Evolutionary conservation across 805 yeast species (phyloP).

Genomic region (Barnettozyma sucrosica): DNA sequence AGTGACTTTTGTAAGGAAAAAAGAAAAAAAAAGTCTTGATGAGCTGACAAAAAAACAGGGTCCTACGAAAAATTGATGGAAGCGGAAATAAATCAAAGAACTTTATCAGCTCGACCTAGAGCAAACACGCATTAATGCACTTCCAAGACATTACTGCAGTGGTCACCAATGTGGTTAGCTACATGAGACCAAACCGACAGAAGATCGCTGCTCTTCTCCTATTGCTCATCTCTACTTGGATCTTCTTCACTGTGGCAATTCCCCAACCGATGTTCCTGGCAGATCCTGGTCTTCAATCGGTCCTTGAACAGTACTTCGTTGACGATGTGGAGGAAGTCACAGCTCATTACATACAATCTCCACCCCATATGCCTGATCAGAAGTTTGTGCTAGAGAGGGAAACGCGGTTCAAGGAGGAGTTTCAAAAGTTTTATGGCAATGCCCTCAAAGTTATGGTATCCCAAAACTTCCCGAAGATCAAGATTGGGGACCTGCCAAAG

Average conservation of each 20-base stretch:
- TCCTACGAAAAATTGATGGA: too few relatives aligned
- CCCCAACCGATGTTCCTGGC: not conserved
- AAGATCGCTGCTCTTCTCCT: not conserved
- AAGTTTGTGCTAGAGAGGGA: not conserved
- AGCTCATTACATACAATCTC: not conserved
- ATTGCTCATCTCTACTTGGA: not conserved
- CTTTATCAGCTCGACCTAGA: not conserved
- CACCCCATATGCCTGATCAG: not conserved
- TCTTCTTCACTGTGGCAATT: not conserved
- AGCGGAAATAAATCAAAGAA: too few relatives aligned
- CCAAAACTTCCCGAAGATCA: not conserved
- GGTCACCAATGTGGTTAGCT: not conserved
- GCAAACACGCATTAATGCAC: not conserved
- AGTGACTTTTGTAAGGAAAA: too few relatives aligned
- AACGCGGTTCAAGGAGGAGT: not conserved
- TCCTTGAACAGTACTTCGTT: not conserved
- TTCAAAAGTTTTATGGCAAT: not conserved
- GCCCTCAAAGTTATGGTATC: not conserved
- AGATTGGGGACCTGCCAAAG: not conserved
- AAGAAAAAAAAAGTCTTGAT: too few relatives aligned
- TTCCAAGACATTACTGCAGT: not conserved
- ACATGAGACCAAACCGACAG: not conserved
- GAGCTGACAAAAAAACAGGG: too few relatives aligned
- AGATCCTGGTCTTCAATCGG: not conserved
- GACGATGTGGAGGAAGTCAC: not conserved